Evolutionary conservation across 768 basidiomycete species (phyloP), one percentile per base, ranked within the genome.

Genomic region (Suillus alpinus): DNA sequence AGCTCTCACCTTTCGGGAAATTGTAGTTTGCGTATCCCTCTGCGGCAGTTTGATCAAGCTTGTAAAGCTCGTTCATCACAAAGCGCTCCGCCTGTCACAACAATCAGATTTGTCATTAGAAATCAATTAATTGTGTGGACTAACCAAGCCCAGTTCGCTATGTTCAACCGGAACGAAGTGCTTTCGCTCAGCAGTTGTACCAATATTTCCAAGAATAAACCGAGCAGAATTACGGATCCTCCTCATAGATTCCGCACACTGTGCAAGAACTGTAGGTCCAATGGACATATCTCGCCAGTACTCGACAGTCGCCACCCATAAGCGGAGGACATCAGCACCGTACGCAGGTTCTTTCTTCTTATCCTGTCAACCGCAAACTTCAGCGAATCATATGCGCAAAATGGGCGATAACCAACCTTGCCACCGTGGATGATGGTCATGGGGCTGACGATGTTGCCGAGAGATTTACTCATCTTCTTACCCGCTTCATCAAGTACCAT

Each of bases 391-490:
- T 10, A 41, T 29, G 50, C 18, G 8, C 20, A 57, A 9, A 31
- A 57, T 5, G 16, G 53, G 44, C 13, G 13, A 64, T 36, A 36
- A 74, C 82, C 13, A 64, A 95, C 94, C 76, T 82, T 74, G 20
- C 88, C 89, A 23, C 94, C 96, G 60, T 86, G 71, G 31, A 97
- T 84, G 60, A 98, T 79, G 0, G 84, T 84, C 78, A 91, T 76
- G 0, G 96, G 96, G 67, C 88, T 92, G 53, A 95, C 73, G 29
- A 97, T 87, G 68, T 99, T 99, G 0, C 96, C 96, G 9, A 92
- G 72, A 1, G 92, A 94, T 78, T 99, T 99, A 84, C 95, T 98
- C 96, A 99, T 99, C 77, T 94, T 86, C 77, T 88, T 87, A 3
- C 94, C 95, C 13, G 82, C 75, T 69, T 93, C 86, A 67, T 98